These are phyloP conservation scores for Trichoderma asperellum DNA, from an alignment of 2,329 filamentous ascomycete species.

Conservation along the genomic window DNA sequence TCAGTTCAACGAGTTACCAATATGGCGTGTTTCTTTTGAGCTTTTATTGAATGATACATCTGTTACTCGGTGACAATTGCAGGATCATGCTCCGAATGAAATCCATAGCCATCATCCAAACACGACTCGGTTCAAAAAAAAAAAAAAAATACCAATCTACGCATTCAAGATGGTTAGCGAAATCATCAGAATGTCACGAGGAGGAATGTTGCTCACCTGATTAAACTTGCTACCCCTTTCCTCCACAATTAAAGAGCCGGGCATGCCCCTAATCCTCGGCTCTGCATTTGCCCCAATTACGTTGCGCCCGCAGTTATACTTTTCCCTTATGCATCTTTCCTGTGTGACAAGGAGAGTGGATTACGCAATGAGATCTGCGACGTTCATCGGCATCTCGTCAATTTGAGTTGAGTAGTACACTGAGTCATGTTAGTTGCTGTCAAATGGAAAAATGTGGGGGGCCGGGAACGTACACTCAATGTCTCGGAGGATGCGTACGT, in stretches of 20 bases:
- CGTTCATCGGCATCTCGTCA: constrained; percentile 99
- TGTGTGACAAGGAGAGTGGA: neutral
- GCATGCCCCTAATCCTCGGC: constrained; percentile 22
- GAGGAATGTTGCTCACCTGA: constrained; percentile 29
- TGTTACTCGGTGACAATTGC: neutral
- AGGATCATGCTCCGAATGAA: neutral
- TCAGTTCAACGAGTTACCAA: neutral
- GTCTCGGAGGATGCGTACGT: constrained; percentile 94
- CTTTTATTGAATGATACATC: neutral
- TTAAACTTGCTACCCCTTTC: constrained; percentile 30
- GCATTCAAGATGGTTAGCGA: constrained; percentile 6
- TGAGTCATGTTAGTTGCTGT: constrained; percentile 39
- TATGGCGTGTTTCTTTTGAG: neutral
- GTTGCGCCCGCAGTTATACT: constrained; percentile 3
- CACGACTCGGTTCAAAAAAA: neutral
- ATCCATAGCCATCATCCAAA: constrained; percentile 11
- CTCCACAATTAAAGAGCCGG: constrained; percentile 28
- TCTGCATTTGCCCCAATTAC: neutral
- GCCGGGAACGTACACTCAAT: constrained; percentile 75
- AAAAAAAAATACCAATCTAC: constrained; percentile 14
- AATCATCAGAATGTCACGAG: neutral
- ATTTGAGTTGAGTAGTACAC: constrained; percentile 97
- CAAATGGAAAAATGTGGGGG: neutral
- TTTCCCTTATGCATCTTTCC: neutral
- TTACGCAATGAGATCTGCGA: constrained; percentile 64